These are phyloP conservation scores for Helotiales sp. DNA, from an alignment of 2,329 filamentous ascomycete genomes.

Conservation along the genomic window DNA sequence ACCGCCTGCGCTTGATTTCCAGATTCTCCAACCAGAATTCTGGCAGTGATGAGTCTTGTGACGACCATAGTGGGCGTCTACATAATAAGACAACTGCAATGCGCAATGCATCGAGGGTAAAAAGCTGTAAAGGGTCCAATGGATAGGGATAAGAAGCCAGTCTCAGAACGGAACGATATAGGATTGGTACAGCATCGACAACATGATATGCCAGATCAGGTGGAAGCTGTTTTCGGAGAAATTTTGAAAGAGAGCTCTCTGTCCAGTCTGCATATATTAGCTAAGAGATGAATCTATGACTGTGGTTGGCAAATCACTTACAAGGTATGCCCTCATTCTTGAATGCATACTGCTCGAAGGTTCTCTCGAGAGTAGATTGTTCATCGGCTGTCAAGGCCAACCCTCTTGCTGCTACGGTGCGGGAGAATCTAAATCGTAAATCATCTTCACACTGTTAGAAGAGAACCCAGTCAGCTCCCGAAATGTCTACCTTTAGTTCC, in stretches of 20 bases:
- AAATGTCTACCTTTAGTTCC: background rate
- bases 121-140: background rate
- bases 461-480: background rate
- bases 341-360: background rate
- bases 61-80: background rate
- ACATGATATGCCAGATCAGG: background rate
- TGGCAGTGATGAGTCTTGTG: background rate
- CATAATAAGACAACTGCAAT: background rate
- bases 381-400: background rate
- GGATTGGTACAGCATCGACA: background rate
- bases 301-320: background rate
- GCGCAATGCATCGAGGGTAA: background rate
- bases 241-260: background rate
- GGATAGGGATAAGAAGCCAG: background rate
- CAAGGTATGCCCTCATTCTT: background rate
- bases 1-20: background rate
- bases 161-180: background rate
- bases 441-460: slow-evolving; percentile 1
- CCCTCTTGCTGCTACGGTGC: background rate
- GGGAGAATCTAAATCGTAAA: background rate
- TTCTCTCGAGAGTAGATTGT: background rate
- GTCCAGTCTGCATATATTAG: background rate
- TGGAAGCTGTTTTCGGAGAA: background rate
- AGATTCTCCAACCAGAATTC: background rate
- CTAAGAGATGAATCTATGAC: background rate